Percentiles rank a stretch among this genome's conserved stretches.
phyloP scores from a whole-genome alignment of 106 monocot species.

The Xerophyta viscosa region DNA sequence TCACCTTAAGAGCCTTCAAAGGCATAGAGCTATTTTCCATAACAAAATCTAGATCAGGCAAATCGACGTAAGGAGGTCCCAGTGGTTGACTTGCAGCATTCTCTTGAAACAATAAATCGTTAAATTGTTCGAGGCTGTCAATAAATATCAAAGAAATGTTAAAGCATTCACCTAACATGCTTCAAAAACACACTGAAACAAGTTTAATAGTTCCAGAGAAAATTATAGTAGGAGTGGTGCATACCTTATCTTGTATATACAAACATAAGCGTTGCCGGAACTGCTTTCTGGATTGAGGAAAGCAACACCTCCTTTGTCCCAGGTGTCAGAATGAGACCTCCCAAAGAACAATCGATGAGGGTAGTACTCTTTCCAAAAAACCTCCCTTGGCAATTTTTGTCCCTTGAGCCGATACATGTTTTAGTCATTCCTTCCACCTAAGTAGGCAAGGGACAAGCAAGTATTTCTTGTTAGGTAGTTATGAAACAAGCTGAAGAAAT shows the following conservation, averaged over 20 bases:
- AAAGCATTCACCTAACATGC: too few relatives aligned
- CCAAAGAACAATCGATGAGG: conserved; percentile 90
- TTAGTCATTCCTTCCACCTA: conserved; percentile 75
- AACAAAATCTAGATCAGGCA: conserved; percentile 33
- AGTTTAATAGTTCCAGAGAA: too few relatives aligned
- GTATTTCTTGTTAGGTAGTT: background rate
- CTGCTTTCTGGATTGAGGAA: conserved; percentile 71
- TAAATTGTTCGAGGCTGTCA: conserved; percentile 91
- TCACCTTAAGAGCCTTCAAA: conserved; percentile 60
- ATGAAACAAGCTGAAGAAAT: conserved; percentile 1
- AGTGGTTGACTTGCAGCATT: conserved; percentile 23
- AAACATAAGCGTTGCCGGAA: conserved; percentile 42
- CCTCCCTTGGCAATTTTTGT: conserved; percentile 63
- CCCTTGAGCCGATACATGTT: conserved; percentile 54
- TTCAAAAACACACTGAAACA: too few relatives aligned
- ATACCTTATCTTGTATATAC: conserved; percentile 92
- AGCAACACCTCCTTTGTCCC: conserved; percentile 85
- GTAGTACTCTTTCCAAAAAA: conserved; percentile 54
- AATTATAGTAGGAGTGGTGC: too few relatives aligned
- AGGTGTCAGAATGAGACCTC: conserved; percentile 38
- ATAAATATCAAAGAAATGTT: background rate
- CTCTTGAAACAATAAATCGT: conserved; percentile 86
- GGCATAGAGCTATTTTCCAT: conserved; percentile 30
- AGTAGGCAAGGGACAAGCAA: background rate
- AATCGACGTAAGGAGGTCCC: conserved; percentile 36